Conservation (phyloP, 805 yeast genomes). For the Tetrapisispora iriomotensis region DNA sequence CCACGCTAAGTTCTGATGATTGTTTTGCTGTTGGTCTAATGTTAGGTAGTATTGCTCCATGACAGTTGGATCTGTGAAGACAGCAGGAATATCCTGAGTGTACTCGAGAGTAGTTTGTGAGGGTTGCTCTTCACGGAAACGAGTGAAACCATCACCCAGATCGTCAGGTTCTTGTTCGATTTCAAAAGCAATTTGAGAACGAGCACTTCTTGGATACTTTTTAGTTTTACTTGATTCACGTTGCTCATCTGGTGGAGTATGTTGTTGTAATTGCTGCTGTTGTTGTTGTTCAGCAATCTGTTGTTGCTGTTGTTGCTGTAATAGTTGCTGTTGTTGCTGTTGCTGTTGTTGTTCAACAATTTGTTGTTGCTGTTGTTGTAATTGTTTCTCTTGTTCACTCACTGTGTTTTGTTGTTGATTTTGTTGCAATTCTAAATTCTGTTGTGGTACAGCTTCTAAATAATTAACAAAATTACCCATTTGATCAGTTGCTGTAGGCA, state of each 20-base stretch:
- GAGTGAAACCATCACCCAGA: slow-evolving; percentile 71
- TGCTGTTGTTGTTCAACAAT: slow-evolving; percentile 3
- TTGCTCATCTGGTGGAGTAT: background rate
- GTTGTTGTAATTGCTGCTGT: background rate
- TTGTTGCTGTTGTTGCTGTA: background rate
- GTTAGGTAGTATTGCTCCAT: slow-evolving; percentile 81
- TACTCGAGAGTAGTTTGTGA: slow-evolving; percentile 30
- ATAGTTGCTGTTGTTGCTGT: background rate
- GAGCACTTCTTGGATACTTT: slow-evolving; percentile 21
- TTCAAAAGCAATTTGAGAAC: slow-evolving; percentile 44
- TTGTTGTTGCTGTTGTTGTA: slow-evolving; percentile 5
- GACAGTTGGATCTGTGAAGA: slow-evolving; percentile 74
- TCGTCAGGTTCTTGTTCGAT: slow-evolving; percentile 40
- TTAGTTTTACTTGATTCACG: background rate
- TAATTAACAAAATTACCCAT: slow-evolving; percentile 94
- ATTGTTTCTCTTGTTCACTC: background rate
- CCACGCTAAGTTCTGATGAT: slow-evolving; percentile 48
- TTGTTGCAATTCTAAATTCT: background rate
- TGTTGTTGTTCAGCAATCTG: slow-evolving; percentile 10
- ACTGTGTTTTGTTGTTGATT: background rate
- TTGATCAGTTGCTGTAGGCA: slow-evolving; percentile 96
- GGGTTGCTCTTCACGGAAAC: slow-evolving; percentile 58
- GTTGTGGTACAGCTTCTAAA: slow-evolving; percentile 52
- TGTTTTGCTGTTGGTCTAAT: slow-evolving; percentile 56
- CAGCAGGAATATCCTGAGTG: slow-evolving; percentile 67